Evolutionary conservation across 2,329 filamentous ascomycete genomes (phyloP).

Genomic region (Colletotrichum somersetense): DNA sequence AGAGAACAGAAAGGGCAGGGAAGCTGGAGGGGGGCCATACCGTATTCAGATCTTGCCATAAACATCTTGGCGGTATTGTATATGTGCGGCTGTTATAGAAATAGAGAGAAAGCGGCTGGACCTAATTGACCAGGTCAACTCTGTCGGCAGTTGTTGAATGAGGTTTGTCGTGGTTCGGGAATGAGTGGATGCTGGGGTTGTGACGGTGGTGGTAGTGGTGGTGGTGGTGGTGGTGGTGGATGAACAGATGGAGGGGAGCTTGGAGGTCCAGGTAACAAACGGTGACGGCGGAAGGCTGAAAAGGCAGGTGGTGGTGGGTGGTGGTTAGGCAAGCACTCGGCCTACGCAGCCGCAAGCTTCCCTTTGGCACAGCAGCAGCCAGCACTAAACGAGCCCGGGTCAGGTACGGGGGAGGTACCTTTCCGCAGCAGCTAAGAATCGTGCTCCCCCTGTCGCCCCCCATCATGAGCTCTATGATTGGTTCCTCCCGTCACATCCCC

Average conservation of each 20-base stretch:
- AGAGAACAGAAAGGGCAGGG: slow-evolving; percentile 43
- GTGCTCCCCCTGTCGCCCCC: slow-evolving; percentile 15
- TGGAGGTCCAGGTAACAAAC: slow-evolving; percentile 39
- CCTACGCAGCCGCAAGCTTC: slow-evolving; percentile 51
- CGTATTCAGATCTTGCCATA: slow-evolving; percentile 99
- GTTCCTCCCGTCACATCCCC: not conserved
- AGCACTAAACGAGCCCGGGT: slow-evolving; percentile 1
- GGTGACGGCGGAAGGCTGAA: slow-evolving; percentile 39
- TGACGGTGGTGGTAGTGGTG: slow-evolving; percentile 4
- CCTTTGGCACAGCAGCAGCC: slow-evolving; percentile 20
- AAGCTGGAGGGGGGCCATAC: slow-evolving; percentile 66
- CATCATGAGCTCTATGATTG: slow-evolving; percentile 28
- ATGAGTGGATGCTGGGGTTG: slow-evolving; percentile 24
- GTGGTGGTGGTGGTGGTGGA: not conserved
- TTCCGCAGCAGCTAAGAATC: not conserved
- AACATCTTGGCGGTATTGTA: slow-evolving; percentile 82
- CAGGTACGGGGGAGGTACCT: slow-evolving; percentile 1
- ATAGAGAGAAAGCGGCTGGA: not conserved
- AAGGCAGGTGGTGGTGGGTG: slow-evolving; percentile 2
- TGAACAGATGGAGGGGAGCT: slow-evolving; percentile 36
- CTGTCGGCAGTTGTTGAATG: slow-evolving; percentile 7
- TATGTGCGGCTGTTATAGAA: slow-evolving; percentile 30
- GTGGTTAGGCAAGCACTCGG: slow-evolving; percentile 54
- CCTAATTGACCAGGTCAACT: slow-evolving; percentile 15
- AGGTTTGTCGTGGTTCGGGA: slow-evolving; percentile 22